Conservation (phyloP, 148 eudicot genomes). For the Rhododendron kiyosumense region DNA sequence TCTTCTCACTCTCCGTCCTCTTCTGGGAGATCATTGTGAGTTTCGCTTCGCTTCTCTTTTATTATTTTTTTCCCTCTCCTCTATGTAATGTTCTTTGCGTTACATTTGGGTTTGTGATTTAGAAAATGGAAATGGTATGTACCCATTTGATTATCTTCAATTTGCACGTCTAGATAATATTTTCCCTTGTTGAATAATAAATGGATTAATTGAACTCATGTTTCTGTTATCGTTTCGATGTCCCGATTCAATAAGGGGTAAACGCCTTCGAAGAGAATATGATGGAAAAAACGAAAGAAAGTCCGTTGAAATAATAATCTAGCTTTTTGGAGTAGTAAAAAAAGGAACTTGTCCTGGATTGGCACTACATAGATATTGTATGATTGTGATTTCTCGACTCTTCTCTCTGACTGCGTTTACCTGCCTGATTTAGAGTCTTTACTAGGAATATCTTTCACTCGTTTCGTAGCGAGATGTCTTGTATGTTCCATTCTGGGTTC, state of each 20-base stretch:
- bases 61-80: too few species aligned
- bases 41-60: neutral
- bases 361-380: neutral
- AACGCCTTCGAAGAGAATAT: neutral
- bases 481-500: neutral
- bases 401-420: neutral
- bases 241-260: neutral
- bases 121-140: neutral
- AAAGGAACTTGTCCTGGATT: neutral
- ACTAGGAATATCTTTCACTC: neutral
- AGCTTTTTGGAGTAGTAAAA: neutral
- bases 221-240: too few species aligned
- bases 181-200: neutral
- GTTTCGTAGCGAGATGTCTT: neutral
- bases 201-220: neutral
- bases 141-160: neutral
- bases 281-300: neutral
- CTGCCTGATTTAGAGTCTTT: neutral
- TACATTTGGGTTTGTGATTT: neutral
- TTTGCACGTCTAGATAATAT: neutral
- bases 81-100: neutral
- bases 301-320: neutral
- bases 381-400: neutral
- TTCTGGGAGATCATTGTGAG: slow-evolving; percentile 67
- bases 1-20: slow-evolving; percentile 31